A percentile compares a stretch with the other conserved stretches of the same genome.
These are phyloP conservation scores for Bryoglossum gracile DNA, from an alignment of 495 filamentous ascomycete genomes.

Conservation along the genomic window DNA sequence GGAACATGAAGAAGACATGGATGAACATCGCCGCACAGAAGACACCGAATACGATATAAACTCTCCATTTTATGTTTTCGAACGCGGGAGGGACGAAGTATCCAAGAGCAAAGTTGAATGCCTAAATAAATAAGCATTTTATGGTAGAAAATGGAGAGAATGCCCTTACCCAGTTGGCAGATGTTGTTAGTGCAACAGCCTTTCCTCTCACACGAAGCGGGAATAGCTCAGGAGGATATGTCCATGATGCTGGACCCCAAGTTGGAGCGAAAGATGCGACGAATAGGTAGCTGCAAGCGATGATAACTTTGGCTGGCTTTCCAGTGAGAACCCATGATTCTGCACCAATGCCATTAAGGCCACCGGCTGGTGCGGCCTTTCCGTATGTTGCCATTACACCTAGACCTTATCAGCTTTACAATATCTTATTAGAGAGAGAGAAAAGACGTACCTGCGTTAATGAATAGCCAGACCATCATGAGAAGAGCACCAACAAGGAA, in stretches of 20 bases:
- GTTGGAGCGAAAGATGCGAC: slow-evolving; percentile 67
- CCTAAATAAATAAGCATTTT: too few species aligned
- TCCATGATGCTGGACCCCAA: slow-evolving; percentile 59
- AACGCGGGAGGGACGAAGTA: slow-evolving; percentile 71
- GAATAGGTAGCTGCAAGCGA: slow-evolving; percentile 70
- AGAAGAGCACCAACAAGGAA: slow-evolving; percentile 54
- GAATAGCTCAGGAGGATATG: slow-evolving; percentile 71
- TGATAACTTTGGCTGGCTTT: slow-evolving; percentile 55
- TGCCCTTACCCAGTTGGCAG: slow-evolving; percentile 72
- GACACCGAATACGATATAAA: slow-evolving; percentile 65
- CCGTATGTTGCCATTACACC: slow-evolving; percentile 41
- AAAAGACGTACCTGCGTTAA: slow-evolving; percentile 62
- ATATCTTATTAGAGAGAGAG: slow-evolving; percentile 28
- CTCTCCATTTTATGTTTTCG: slow-evolving; percentile 62
- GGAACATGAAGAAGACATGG: slow-evolving; percentile 74
- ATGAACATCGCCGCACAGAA: slow-evolving; percentile 64
- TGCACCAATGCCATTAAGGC: slow-evolving; percentile 31
- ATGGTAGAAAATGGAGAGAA: too few species aligned
- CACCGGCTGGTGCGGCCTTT: slow-evolving; percentile 30
- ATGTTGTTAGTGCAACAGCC: slow-evolving; percentile 59
- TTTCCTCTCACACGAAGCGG: slow-evolving; percentile 63
- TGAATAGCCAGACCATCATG: slow-evolving; percentile 60
- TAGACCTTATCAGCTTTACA: not conserved
- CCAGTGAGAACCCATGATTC: slow-evolving; percentile 45
- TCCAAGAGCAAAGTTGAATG: slow-evolving; percentile 72